These are phyloP conservation scores for Blakeslea trispora DNA, from an alignment of 371 early-diverging fungal species.

Conservation along the genomic window DNA sequence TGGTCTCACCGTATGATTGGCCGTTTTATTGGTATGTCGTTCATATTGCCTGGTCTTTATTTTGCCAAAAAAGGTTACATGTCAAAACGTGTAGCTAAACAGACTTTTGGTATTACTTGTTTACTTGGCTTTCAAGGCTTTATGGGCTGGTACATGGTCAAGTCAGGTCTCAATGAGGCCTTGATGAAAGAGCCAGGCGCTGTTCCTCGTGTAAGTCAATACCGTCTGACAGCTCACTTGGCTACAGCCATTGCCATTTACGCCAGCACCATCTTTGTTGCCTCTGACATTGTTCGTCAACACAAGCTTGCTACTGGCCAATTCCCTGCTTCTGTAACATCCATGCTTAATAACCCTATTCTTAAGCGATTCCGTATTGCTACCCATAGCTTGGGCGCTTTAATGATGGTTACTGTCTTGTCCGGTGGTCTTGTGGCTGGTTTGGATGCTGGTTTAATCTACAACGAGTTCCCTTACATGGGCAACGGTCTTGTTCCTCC, in stretches of 20 bases:
- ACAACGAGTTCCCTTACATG: constrained; percentile 95
- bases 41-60: constrained; percentile 84
- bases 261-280: constrained; percentile 74
- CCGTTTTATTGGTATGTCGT: constrained; percentile 87
- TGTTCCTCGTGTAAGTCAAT: constrained; percentile 92
- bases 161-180: constrained; percentile 84
- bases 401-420: constrained; percentile 87
- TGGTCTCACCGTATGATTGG: constrained; percentile 96
- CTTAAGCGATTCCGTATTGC: constrained; percentile 62
- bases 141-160: constrained; percentile 98
- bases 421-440: constrained; percentile 97
- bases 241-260: constrained; percentile 91
- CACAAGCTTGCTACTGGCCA: constrained; percentile 60
- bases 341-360: constrained; percentile 57
- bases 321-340: constrained; percentile 39
- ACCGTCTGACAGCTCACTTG: constrained; percentile 91
- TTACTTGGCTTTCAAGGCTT: constrained; percentile 91
- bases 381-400: constrained; percentile 61
- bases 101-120: constrained; percentile 72
- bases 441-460: constrained; percentile 94
- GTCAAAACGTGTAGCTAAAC: constrained; percentile 65
- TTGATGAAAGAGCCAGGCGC: constrained; percentile 78
- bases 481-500: constrained; percentile 79
- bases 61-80: constrained; percentile 83
- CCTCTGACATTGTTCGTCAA: constrained; percentile 72